These are phyloP conservation scores for Claviceps maximensis DNA, from an alignment of 2,329 filamentous ascomycete species.

Conservation along the genomic window DNA sequence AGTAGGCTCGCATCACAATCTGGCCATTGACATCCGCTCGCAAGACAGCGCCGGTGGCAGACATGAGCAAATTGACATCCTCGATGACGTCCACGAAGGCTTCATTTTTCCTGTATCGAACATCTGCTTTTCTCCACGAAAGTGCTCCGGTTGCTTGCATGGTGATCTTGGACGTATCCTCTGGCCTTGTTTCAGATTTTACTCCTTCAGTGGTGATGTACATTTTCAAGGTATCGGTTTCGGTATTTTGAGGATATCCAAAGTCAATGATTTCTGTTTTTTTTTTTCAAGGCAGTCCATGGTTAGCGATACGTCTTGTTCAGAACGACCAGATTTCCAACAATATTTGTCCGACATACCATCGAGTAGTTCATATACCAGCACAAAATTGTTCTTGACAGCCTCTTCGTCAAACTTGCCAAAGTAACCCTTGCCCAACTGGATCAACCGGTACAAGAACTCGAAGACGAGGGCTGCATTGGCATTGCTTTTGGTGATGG, in stretches of 20 bases:
- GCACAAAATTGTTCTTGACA: conserved; percentile 98
- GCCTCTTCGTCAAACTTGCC: conserved; percentile 98
- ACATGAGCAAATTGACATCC: conserved; percentile 97
- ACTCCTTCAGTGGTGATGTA: conserved; percentile 99
- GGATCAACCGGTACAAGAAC: conserved; percentile 86
- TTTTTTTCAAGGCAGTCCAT: neutral
- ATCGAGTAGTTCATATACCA: conserved; percentile 94
- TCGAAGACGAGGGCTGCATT: conserved; percentile 97
- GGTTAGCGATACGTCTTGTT: neutral
- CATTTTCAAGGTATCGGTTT: conserved; percentile 98
- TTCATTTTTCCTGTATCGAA: conserved; percentile 99
- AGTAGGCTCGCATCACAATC: conserved; percentile 96
- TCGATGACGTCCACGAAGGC: conserved; percentile 99
- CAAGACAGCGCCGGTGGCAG: conserved; percentile 87
- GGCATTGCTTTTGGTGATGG: conserved; percentile 96
- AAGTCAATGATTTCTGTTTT: conserved; percentile 87
- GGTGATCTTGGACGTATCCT: conserved; percentile 95
- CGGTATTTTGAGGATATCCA: conserved; percentile 96
- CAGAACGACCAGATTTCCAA: neutral
- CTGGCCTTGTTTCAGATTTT: conserved; percentile 73
- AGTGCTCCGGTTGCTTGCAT: conserved; percentile 97
- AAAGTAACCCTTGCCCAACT: conserved; percentile 89
- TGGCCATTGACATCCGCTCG: conserved; percentile 94
- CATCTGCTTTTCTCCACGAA: conserved; percentile 92
- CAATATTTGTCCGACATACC: conserved; percentile 35